A percentile compares a stretch with the other conserved stretches of the same genome.
Evolutionary conservation across 495 filamentous ascomycete genomes (phyloP).

Genomic region (Lasiosphaeris hirsuta): DNA sequence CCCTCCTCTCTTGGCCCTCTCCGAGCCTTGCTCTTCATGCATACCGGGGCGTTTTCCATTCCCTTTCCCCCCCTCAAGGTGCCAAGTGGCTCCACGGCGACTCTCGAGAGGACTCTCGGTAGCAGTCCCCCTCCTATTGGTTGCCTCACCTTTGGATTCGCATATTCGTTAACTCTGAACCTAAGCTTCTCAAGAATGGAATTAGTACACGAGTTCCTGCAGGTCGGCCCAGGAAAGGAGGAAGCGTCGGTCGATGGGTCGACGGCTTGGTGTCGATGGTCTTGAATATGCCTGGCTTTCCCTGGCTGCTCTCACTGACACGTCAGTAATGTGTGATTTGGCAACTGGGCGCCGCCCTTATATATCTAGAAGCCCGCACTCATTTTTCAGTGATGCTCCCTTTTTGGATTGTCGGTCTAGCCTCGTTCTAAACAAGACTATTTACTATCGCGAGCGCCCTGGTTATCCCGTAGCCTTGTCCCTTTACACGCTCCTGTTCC

Average conservation of each 20-base stretch:
- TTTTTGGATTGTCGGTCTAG: neutral
- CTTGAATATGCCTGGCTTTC: too few species aligned
- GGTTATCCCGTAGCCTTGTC: neutral
- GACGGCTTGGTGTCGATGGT: too few species aligned
- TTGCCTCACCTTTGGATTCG: constrained; percentile 12
- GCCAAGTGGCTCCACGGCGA: constrained; percentile 1
- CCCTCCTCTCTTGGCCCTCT: neutral
- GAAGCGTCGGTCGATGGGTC: too few species aligned
- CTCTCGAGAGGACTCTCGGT: neutral
- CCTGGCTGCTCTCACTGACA: too few species aligned
- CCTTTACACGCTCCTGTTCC: neutral
- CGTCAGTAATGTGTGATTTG: too few species aligned
- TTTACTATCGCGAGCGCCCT: neutral
- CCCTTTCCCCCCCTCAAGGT: neutral
- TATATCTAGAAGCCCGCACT: neutral
- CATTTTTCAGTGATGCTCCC: neutral
- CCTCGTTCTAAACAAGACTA: neutral
- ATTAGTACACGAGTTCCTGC: neutral
- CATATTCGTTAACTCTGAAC: neutral
- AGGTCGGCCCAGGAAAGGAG: too few species aligned
- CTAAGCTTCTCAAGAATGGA: neutral
- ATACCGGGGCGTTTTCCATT: neutral
- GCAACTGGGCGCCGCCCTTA: neutral
- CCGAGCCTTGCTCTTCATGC: constrained; percentile 6
- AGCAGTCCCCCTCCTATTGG: constrained; percentile 5